Evolutionary conservation across 495 filamentous ascomycete genomes (phyloP), one percentile per base, ranked within the genome.

Genomic region (Talaromyces stipitatus): DNA sequence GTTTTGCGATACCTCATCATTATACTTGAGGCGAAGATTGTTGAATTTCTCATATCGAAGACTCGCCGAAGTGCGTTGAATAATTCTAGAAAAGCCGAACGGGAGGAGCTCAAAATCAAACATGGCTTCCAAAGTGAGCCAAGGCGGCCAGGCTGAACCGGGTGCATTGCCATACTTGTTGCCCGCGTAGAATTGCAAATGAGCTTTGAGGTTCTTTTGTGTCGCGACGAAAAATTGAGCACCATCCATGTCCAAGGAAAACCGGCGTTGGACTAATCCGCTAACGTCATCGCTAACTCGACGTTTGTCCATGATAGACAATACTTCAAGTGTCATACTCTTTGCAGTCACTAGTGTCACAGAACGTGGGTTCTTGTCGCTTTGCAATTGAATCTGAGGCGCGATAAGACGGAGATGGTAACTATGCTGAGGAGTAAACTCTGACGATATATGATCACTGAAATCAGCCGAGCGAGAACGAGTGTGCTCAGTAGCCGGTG

Each of bases 21-120:
- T 96, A 70, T 96, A 97, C 71, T 98, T 98, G 57, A 98, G 76
- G 50, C 94, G 91, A 48, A 98, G 82, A 36, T 91, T 94, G 69
- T 98, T 98, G 79, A 92, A 97, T 69, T 97, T 97, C 77, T 98
- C 92, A 64, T 95, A 97, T 57, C 92, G 85, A 51, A 98, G 76
- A 66, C 84, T 91, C 30, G 92, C 92, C 2, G 94, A 97, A 5
- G 94, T 98, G 68, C 89, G 88, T 62, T 96, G 89, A 43, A 98
- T 90, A 27, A 97, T 90, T 26, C 95, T 82, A 60, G 90, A 91
- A 76, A 97, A 97, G 27, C 95, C 94, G 65, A 96, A 96, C 1
- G 94, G 92, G 65, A 92, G 87, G 18, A 87, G 75, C 54, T 90
- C 73, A 72, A 96, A 98, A 72, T 97, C 92, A 60, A 96, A 97